Evolutionary conservation across 108 stramenopile species (phyloP), one percentile per base, ranked within the genome.

Genomic region (Tribonema minus): DNA sequence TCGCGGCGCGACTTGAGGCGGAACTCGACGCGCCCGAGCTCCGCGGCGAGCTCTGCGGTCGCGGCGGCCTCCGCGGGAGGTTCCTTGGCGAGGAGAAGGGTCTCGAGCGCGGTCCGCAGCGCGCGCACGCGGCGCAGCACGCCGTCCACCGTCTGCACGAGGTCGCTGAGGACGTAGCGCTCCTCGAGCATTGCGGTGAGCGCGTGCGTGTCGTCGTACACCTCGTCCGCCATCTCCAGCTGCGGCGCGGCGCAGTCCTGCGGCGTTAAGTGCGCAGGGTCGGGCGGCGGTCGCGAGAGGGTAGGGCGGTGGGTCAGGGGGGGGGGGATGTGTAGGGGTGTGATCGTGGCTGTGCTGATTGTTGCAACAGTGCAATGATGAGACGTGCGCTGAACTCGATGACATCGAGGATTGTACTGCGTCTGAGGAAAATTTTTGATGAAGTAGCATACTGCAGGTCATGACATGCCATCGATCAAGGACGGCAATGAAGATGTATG

Each of bases 221-320:
- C 77, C 33, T 68, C 61, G 37, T 58, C 68, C 4, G 64, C 77
- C 77, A 79, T 79, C 15, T 40, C 30, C 68, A 79, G 29, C 36
- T 35, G 39, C 28, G 77, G 37, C 23, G 33, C 74, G n/a, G 40
- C 74, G 29, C 6, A 20, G 15, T 5, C 29, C 3, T 62, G 27
- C 61, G 25, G 61, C n/a, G n/a, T n/a, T n/a, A n/a, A n/a, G n/a
- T n/a, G 46, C 46, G 46, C 46, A 54, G 46, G 9, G 46, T 20
- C 46, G 9, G 46, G 15, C 20, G 46, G 20, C 46, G 9, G 46
- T 20, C 20, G 46, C 46, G 46, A 54, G 15, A 54, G 15, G 20
- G 46, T 15, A 15, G 46, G 9, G 46, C 46, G 20, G 20, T 54
- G 46, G 20, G 20, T 9, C 46, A 54, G 46, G 9, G 46, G 9